Base-by-base conservation (phyloP, 2,329 filamentous ascomycete species). In the Fonsecaea pugnacius region DNA sequence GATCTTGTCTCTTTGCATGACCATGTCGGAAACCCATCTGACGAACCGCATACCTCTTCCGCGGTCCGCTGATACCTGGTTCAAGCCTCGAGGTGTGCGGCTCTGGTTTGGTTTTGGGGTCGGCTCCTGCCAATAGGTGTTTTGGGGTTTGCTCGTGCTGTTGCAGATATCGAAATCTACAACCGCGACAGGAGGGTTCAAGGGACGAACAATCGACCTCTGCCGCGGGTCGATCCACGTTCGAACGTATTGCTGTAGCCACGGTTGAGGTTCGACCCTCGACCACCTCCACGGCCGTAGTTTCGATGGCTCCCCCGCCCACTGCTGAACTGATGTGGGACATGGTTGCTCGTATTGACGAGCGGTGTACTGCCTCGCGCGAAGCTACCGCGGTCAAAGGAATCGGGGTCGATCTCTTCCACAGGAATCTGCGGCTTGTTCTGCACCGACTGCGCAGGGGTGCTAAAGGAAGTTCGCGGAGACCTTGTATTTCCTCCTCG, bases 371-470 rank as follows among this genome's bases (percentile, higher is more conserved):
- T 70, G 32, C 70, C 67, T 24, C 71, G 70, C 5, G 66, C 70
- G 61, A 71, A 72, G 56, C 67, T 68, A 16, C 71, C 71, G 18
- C 79, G 78, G 67, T 77, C 81, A 67, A 82, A 82, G 1, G 79
- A 82, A 69, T 82, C 75, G 0, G 79, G 79, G 58, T 82, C 79
- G 51, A 82, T 82, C 10, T 80, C 79, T 60, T 78, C 74, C 3
- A 78, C 78, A 0, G 79, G 79, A 16, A 81, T 75, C 66, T 80
- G 79, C 18, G 70, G 70, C 52, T 70, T 70, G 35, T 43, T 38
- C 33, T 55, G 58, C n/a, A 43, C 53, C 21, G 63, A 35, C 36
- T 63, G 58, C 27, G 43, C 32, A 35, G 65, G 57, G 27, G 63
- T 63, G 48, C 65, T 67, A 66, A 70, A 70, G 30, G 67, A 69